Percentiles rank a stretch among this genome's conserved stretches.
Conservation (phyloP, 768 basidiomycete species). For the Pleurotus tuoliensis region DNA sequence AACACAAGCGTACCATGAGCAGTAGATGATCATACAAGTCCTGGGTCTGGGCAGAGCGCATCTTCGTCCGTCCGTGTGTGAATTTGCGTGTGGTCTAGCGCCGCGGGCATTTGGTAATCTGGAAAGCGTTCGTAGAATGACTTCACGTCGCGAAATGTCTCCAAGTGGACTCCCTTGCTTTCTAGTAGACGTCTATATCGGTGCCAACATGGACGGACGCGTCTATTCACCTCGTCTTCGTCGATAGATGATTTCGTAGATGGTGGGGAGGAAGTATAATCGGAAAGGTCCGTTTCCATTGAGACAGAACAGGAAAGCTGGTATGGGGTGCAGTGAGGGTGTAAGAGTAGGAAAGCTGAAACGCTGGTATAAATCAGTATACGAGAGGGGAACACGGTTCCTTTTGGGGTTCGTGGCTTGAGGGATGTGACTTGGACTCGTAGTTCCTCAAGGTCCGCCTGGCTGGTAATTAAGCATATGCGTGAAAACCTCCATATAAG, state of each 20-base stretch:
- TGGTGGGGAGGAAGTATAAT: conserved; percentile 33
- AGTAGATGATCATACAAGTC: conserved; percentile 47
- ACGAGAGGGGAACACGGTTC: conserved; percentile 4
- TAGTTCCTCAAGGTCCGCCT: conserved; percentile 1
- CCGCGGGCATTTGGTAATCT: conserved; percentile 14
- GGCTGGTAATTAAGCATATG: conserved; percentile 2
- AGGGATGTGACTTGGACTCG: conserved; percentile 1
- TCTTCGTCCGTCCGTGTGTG: conserved; percentile 40
- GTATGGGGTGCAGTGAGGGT: neutral
- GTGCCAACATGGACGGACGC: conserved; percentile 61
- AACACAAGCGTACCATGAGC: neutral
- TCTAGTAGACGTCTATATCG: conserved; percentile 45
- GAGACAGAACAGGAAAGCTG: neutral
- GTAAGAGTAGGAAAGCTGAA: neutral
- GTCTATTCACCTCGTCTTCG: conserved; percentile 57
- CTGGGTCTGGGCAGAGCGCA: conserved; percentile 66
- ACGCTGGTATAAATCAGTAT: neutral
- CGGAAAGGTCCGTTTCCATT: conserved; percentile 22
- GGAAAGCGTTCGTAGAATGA: conserved; percentile 40
- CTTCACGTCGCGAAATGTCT: conserved; percentile 67
- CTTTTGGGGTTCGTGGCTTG: conserved; percentile 4
- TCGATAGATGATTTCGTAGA: conserved; percentile 51
- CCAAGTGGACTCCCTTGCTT: conserved; percentile 55
- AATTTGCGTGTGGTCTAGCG: conserved; percentile 19
- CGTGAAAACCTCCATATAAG: conserved; percentile 3